Conservation (phyloP, 768 basidiomycete species). For the Coprinellus aureogranulatus region DNA sequence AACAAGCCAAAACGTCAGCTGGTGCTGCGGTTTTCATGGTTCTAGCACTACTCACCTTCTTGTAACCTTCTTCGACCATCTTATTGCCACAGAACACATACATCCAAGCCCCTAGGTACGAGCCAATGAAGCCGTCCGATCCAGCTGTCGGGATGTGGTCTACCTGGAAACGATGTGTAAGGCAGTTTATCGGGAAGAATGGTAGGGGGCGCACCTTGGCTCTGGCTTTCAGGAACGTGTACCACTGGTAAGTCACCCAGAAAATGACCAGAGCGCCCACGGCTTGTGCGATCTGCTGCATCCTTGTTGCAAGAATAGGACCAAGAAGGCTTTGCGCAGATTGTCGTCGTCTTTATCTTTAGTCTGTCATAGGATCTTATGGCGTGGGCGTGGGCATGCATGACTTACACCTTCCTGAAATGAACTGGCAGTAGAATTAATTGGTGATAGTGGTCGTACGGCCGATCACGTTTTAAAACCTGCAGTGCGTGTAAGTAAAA, state of each 20-base stretch:
- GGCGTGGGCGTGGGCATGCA: too few species aligned
- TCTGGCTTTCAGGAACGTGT: neutral
- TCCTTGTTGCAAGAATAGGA: too few species aligned
- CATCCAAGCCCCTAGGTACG: constrained; percentile 20
- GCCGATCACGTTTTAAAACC: too few species aligned
- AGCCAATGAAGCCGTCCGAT: constrained; percentile 18
- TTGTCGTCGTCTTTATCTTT: too few species aligned
- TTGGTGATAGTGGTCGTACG: too few species aligned
- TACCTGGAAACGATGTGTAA: neutral
- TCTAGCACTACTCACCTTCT: constrained; percentile 12
- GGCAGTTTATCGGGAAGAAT: neutral
- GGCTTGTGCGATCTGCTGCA: neutral
- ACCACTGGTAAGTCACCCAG: neutral
- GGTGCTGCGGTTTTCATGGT: too few species aligned
- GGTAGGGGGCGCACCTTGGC: neutral
- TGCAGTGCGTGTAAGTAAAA: too few species aligned
- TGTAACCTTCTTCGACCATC: constrained; percentile 24
- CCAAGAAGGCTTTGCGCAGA: too few species aligned
- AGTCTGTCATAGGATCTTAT: too few species aligned
- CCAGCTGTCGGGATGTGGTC: constrained; percentile 22
- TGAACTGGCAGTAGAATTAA: too few species aligned
- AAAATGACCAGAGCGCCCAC: neutral
- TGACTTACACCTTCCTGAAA: too few species aligned
- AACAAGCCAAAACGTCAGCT: neutral
- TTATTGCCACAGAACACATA: constrained; percentile 20